phyloP scores from a whole-genome alignment of 2,329 filamentous ascomycete species.

The Fusarium brachygibbosum region DNA sequence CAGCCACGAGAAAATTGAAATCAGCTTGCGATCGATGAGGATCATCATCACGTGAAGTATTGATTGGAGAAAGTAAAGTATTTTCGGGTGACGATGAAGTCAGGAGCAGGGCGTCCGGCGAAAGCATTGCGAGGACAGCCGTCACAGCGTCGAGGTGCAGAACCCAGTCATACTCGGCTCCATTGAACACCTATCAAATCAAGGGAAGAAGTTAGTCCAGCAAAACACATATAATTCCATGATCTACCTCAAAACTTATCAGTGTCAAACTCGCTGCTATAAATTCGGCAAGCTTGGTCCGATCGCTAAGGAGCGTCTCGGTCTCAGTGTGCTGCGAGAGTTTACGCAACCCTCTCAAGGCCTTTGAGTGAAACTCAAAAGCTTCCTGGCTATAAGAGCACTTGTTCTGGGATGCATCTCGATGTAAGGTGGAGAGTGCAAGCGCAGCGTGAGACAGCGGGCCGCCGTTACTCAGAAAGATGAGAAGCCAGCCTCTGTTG shows the following conservation, averaged over 20 bases:
- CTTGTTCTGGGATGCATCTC: neutral
- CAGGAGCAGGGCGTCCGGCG: neutral
- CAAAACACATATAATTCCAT: neutral
- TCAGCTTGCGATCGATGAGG: neutral
- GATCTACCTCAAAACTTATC: slow-evolving; percentile 2
- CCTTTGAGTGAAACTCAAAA: neutral
- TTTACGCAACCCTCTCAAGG: neutral
- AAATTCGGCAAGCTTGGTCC: neutral
- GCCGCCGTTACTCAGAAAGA: neutral
- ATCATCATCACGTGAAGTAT: too few relatives aligned
- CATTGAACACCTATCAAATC: neutral
- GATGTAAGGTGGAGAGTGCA: neutral
- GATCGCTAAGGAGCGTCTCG: neutral
- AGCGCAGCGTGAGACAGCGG: neutral
- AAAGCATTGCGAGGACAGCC: neutral
- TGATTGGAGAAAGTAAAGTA: too few relatives aligned
- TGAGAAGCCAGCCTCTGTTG: slow-evolving; percentile 1
- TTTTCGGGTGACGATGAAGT: too few relatives aligned
- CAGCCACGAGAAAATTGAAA: neutral
- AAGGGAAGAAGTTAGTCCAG: too few relatives aligned
- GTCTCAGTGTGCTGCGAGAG: neutral
- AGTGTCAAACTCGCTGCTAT: neutral
- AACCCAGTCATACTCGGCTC: neutral
- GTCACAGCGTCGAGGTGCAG: slow-evolving; percentile 1
- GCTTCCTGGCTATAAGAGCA: neutral